phyloP scores from a whole-genome alignment of 148 eudicot genomes.

The Vaccinium macrocarpon region DNA sequence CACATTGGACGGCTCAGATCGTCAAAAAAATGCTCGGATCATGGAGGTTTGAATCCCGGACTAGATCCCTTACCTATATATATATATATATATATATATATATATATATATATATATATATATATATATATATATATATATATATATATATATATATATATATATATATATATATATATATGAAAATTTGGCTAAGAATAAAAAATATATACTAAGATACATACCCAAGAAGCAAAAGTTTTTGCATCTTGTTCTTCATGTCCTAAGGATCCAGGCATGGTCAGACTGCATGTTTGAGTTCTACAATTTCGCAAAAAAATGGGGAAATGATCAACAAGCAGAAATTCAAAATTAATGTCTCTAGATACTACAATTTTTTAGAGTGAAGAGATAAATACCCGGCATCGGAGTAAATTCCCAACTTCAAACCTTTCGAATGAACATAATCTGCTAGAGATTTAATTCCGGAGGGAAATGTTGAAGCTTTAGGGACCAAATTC shows the following conservation, averaged over 20 bases:
- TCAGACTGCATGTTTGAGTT: constrained; percentile 57
- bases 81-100: no score
- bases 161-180: no score
- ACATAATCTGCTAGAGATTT: constrained; percentile 31
- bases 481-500: constrained; percentile 27
- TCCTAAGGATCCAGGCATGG: constrained; percentile 86
- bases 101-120: no score
- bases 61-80: no score
- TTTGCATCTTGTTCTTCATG: constrained; percentile 76
- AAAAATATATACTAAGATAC: background rate
- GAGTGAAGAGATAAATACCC: constrained; percentile 14
- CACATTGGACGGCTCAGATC: no score
- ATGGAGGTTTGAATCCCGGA: no score
- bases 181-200: background rate
- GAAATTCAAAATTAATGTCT: no score
- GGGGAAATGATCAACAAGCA: background rate
- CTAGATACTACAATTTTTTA: background rate
- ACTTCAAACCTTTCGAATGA: constrained; percentile 31
- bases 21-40: no score
- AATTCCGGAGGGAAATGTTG: constrained; percentile 28
- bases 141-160: no score
- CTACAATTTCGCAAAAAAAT: constrained; percentile 27
- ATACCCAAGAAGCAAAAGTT: constrained; percentile 88
- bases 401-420: constrained; percentile 32
- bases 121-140: no score